Evolutionary conservation across 1,284 basidiomycete genomes (phyloP), one percentile per base, ranked within the genome.

Genomic region (Leucoagaricus sp.): DNA sequence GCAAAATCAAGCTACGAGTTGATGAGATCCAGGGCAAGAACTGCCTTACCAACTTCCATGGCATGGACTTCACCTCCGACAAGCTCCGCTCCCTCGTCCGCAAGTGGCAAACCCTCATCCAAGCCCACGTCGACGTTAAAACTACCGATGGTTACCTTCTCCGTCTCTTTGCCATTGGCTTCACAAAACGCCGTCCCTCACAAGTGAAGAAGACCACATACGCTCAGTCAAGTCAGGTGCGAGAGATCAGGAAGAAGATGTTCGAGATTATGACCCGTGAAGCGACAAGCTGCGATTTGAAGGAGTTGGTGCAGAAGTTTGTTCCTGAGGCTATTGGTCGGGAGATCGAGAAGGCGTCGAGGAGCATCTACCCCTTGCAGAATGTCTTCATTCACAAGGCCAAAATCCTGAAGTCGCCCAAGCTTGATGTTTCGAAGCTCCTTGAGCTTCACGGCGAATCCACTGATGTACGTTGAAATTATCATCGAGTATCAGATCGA

Each of bases 51-150:
- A 98, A 96, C 81, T 99, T 99, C 91, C 92, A 96, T 81, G 97
- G 96, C 74, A 99, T 99, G 97, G 94, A 97, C 83, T 98, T 99
- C 83, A 99, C 97, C 63, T 97, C 95, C 63, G 97, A 99, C 89
- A 99, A 99, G 82, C 89, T 99, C 66, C 95, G 97, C 64, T 99
- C 97, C 58, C 94, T 99, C 69, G 97, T 99, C 68, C 94, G 96
- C 76, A 99, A 99, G 82, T 99, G 97, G 97, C 97, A 99, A 81
- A 89, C 95, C 38, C 91, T 99, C 71, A 96, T 99, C 71, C 96
- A 99, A 83, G 96, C 96, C 54, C 91, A 96, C 76, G 93, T 98
- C 74, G 97, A 99, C 74, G 94, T 99, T 71, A 96, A 95, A 83
- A 99, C 97, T 64, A 97, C 96, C 66, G 97, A 99, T 76, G 97